Percentiles rank a stretch among this genome's conserved stretches.
Evolutionary conservation across 75 land plant species (phyloP).

Genomic region (Sequoiadendron giganteum): DNA sequence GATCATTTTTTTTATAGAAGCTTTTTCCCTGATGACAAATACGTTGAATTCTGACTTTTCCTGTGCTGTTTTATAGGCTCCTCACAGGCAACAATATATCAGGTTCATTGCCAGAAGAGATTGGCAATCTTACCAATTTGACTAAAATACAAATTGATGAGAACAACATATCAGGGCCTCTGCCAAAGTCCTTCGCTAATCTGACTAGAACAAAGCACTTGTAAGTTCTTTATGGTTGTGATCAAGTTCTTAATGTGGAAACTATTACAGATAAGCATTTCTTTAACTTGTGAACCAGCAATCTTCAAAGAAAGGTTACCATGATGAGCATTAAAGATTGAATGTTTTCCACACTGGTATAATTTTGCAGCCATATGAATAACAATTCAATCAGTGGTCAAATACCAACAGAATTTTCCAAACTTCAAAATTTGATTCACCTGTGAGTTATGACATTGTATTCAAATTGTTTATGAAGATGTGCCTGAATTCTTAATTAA

Average conservation of each 20-base stretch:
- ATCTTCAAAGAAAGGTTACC: neutral
- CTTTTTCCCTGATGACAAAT: neutral
- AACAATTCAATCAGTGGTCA: slow-evolving; percentile 72
- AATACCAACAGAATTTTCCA: slow-evolving; percentile 63
- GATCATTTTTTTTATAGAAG: neutral
- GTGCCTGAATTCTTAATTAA: neutral
- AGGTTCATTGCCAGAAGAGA: slow-evolving; percentile 71
- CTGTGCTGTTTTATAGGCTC: slow-evolving; percentile 46
- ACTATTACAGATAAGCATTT: neutral
- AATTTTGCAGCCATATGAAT: slow-evolving; percentile 70
- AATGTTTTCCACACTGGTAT: neutral
- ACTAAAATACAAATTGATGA: slow-evolving; percentile 72
- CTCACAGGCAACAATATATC: slow-evolving; percentile 75
- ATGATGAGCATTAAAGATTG: no score
- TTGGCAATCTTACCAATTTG: slow-evolving; percentile 64
- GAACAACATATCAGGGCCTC: slow-evolving; percentile 71
- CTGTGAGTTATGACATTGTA: slow-evolving; percentile 36
- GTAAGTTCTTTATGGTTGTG: slow-evolving; percentile 34
- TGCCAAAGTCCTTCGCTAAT: slow-evolving; percentile 69
- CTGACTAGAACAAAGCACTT: slow-evolving; percentile 48
- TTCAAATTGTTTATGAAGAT: neutral
- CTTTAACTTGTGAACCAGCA: neutral
- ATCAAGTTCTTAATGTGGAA: neutral
- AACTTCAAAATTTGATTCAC: slow-evolving; percentile 48
- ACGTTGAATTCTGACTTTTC: neutral